Conservation (phyloP, 2,329 filamentous ascomycete species). For the Zalaria obscura region DNA sequence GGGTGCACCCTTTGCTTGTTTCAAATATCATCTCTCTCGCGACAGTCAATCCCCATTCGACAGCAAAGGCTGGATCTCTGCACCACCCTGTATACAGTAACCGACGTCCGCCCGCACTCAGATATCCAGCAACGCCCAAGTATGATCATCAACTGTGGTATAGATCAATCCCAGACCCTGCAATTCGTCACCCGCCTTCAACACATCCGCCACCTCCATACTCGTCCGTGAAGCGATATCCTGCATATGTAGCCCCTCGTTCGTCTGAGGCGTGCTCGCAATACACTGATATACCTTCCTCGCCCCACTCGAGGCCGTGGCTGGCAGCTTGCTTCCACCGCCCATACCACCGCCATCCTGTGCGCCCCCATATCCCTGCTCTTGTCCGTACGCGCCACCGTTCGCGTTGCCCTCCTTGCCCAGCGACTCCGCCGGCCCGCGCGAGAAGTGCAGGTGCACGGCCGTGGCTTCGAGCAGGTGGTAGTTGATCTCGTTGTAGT, state of each 20-base stretch:
- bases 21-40: too few species aligned
- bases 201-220: constrained; percentile 55
- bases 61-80: too few species aligned
- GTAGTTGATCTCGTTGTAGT: constrained; percentile 87
- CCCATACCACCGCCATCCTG: constrained; percentile 21
- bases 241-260: constrained; percentile 74
- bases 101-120: constrained; percentile 15
- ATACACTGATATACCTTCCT: constrained; percentile 61
- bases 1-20: too few species aligned
- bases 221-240: constrained; percentile 53
- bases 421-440: constrained; percentile 43
- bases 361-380: constrained; percentile 24
- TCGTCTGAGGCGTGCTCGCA: constrained; percentile 51
- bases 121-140: constrained; percentile 72
- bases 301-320: constrained; percentile 41
- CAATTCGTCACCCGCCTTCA: constrained; percentile 70
- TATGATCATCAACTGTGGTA: constrained; percentile 84
- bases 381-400: constrained; percentile 22
- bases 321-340: constrained; percentile 20
- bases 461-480: constrained; percentile 83
- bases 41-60: too few species aligned
- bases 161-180: constrained; percentile 62
- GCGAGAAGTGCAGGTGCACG: constrained; percentile 72
- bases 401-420: constrained; percentile 14
- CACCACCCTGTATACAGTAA: too few species aligned